Conservation (phyloP, 805 yeast genomes). For the Saccharomycopsis microspora region DNA sequence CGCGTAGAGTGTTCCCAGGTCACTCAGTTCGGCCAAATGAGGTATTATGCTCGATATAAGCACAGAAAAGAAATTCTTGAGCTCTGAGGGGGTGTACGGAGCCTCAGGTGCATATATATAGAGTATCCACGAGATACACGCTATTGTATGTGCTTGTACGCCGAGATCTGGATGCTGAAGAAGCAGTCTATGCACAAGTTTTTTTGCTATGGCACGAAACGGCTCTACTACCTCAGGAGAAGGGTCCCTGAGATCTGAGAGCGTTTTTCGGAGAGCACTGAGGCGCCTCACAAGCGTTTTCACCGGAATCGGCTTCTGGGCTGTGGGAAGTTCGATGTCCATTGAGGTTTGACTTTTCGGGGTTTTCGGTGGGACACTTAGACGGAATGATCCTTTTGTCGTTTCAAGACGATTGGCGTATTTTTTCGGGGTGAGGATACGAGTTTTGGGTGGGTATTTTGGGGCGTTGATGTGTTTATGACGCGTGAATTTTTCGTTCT, state of each 20-base stretch:
- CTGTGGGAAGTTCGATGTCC: slow-evolving; percentile 42
- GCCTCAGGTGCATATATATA: slow-evolving; percentile 84
- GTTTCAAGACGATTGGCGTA: neutral
- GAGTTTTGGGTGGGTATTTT: neutral
- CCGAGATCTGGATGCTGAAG: slow-evolving; percentile 39
- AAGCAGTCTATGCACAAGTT: slow-evolving; percentile 38
- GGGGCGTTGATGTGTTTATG: neutral
- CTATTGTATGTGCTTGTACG: slow-evolving; percentile 56
- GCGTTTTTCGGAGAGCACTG: slow-evolving; percentile 47
- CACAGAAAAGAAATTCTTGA: slow-evolving; percentile 47
- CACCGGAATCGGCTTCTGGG: slow-evolving; percentile 44
- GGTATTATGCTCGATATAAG: slow-evolving; percentile 36
- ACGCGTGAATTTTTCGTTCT: neutral
- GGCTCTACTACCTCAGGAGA: slow-evolving; percentile 31
- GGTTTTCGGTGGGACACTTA: slow-evolving; percentile 21
- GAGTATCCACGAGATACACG: slow-evolving; percentile 66
- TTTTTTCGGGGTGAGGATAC: neutral
- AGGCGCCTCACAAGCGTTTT: slow-evolving; percentile 51
- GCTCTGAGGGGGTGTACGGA: slow-evolving; percentile 58
- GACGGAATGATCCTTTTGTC: neutral
- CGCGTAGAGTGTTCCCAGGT: slow-evolving; percentile 28
- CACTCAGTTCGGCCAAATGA: slow-evolving; percentile 34
- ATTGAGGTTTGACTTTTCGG: too few species aligned
- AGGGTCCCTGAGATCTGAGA: slow-evolving; percentile 31
- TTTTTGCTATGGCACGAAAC: slow-evolving; percentile 28